Evolutionary conservation across 495 filamentous ascomycete species (phyloP), one percentile per base, ranked within the genome.

Genomic region (Penicillium longicatenatum): DNA sequence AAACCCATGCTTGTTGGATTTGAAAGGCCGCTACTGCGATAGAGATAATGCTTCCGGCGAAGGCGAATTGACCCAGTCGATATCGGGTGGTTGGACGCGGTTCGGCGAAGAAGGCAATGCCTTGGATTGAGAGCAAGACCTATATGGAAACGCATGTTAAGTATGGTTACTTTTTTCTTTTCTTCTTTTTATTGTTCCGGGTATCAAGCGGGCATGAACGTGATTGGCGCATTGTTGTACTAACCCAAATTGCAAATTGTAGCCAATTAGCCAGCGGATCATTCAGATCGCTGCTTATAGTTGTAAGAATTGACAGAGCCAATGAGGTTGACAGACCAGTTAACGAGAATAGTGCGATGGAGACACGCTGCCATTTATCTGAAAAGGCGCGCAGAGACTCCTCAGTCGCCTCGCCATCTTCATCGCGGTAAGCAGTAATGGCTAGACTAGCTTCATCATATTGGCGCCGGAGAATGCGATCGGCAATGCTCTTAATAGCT

Each of bases 241-340:
- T 48, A 64, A 72, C 74, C 75, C 75, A 78, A n/a, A 64, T 57
- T 2, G 58, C 69, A 33, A 71, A 63, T 29, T 70, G 65, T 1
- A 77, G 44, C 75, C 75, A 78, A 17, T 66, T 39, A 16, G 60
- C 64, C 52, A 45, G 61, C 52, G 26, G 64, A 19, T 51, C 60
- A 58, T 26, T 43, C 9, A 44, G 21, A 16, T 26, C 21, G 10
- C 52, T 9, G 3, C 49, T 52, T 6, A 63, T 42, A 2, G 69
- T 70, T 9, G 57, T 47, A 4, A 69, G 39, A 45, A 73, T 43
- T 6, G 69, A 62, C 41, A 71, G 52, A 8, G 64, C 57, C 35
- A 73, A 37, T 1, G 69, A 59, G 2, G 55, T 20, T 1, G 55
- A 20, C 0, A 69, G 51, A 3, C 70, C 70, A 37, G 31, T 50